Conservation (phyloP, 345 rosid species). For the Kandelia obovata region DNA sequence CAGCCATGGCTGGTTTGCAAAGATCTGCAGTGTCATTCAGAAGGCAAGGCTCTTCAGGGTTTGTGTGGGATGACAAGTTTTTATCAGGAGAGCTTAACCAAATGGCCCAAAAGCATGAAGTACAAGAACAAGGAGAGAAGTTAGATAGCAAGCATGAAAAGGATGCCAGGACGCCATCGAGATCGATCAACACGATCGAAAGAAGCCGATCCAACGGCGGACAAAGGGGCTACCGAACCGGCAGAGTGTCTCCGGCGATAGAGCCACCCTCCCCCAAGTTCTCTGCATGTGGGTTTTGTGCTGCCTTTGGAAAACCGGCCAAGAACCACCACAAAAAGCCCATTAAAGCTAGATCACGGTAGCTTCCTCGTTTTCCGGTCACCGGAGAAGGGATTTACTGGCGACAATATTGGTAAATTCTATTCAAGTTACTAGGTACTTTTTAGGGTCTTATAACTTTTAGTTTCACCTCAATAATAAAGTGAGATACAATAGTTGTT, state of each 20-base stretch:
- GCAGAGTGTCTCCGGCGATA: conserved; percentile 70
- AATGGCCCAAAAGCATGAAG: conserved; percentile 17
- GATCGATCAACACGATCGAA: conserved; percentile 39
- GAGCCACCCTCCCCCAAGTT: conserved; percentile 94
- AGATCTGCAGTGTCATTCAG: conserved; percentile 87
- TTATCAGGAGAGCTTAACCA: conserved; percentile 54
- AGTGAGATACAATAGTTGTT: conserved; percentile 19
- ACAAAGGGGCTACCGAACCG: conserved; percentile 65
- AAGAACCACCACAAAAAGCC: conserved; percentile 46
- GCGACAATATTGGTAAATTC: conserved; percentile 4
- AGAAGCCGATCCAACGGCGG: conserved; percentile 88
- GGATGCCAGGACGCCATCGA: conserved; percentile 38
- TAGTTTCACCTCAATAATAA: conserved; percentile 23
- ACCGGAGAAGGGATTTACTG: conserved; percentile 23
- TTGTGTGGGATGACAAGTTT: conserved; percentile 78
- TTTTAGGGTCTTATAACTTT: neutral
- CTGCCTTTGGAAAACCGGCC: conserved; percentile 47
- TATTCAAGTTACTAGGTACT: no score
- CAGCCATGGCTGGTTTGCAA: conserved; percentile 75
- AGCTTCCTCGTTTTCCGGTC: conserved; percentile 16
- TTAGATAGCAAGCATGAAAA: conserved; percentile 24
- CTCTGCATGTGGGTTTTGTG: conserved; percentile 77
- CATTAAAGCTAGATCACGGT: conserved; percentile 60
- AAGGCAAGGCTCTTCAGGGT: conserved; percentile 91
- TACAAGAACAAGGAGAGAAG: conserved; percentile 20